Percentiles rank a stretch among this genome's conserved stretches.
These are phyloP conservation scores for Stemphylium lycopersici DNA, from an alignment of 2,329 filamentous ascomycete species.

Conservation along the genomic window DNA sequence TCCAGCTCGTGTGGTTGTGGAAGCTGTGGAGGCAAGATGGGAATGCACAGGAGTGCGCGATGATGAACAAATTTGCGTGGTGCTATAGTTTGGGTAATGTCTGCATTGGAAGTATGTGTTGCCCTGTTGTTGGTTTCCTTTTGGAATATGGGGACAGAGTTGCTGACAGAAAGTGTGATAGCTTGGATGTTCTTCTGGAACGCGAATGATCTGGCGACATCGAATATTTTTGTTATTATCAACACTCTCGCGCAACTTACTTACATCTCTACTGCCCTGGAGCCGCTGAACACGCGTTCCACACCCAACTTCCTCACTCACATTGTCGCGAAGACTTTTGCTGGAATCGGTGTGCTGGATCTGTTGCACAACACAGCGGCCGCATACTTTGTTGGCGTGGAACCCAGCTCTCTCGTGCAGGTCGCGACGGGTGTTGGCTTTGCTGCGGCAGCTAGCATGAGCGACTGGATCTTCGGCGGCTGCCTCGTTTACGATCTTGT, in stretches of 20 bases:
- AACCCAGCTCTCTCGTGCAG: conserved; percentile 57
- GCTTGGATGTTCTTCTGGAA: conserved; percentile 71
- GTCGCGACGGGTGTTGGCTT: conserved; percentile 62
- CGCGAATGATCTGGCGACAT: conserved; percentile 54
- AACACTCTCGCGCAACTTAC: conserved; percentile 63
- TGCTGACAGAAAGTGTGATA: conserved; percentile 16
- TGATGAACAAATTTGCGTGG: conserved; percentile 62
- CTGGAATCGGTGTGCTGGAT: conserved; percentile 65
- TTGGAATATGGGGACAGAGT: too few relatives aligned
- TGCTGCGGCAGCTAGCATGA: conserved; percentile 54
- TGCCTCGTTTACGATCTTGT: conserved; percentile 66
- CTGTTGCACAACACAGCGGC: conserved; percentile 64
- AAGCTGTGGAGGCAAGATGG: conserved; percentile 59
- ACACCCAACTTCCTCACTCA: conserved; percentile 63
- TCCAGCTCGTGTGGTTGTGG: conserved; percentile 65
- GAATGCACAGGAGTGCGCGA: conserved; percentile 52
- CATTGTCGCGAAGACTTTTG: conserved; percentile 64
- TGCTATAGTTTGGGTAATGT: conserved; percentile 63
- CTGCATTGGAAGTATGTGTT: conserved; percentile 62
- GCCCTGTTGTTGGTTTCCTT: too few relatives aligned
- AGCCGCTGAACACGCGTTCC: conserved; percentile 57
- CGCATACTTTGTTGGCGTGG: conserved; percentile 59
- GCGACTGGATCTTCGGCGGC: conserved; percentile 67
- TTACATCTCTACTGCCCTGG: conserved; percentile 59
- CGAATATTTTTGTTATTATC: conserved; percentile 62